phyloP scores from a whole-genome alignment of 1,139 yeast species.

The Casaregolazyma lundiana region DNA sequence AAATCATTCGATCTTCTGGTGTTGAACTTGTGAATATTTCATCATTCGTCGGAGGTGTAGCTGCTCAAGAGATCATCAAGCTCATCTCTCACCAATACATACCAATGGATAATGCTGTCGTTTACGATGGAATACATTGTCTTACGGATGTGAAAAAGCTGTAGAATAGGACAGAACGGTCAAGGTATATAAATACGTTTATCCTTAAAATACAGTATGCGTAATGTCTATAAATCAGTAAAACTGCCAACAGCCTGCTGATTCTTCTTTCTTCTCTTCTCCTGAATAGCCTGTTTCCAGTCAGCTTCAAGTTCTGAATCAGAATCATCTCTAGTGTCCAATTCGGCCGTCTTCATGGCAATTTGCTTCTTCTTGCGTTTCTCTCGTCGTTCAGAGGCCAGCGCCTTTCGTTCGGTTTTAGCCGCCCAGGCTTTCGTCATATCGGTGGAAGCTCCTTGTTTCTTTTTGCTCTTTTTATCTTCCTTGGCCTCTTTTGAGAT shows the following conservation, averaged over 20 bases:
- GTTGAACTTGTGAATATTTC: constrained; percentile 47
- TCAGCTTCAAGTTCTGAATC: constrained; percentile 61
- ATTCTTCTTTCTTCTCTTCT: constrained; percentile 50
- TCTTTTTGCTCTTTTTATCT: constrained; percentile 38
- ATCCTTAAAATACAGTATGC: neutral
- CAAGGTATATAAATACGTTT: neutral
- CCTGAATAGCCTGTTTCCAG: constrained; percentile 81
- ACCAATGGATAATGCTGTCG: constrained; percentile 61
- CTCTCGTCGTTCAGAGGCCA: constrained; percentile 56
- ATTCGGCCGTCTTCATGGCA: constrained; percentile 41
- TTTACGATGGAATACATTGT: constrained; percentile 63
- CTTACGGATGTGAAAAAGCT: constrained; percentile 33
- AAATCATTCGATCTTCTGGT: constrained; percentile 26
- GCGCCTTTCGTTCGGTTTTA: constrained; percentile 59
- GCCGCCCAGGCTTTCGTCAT: constrained; percentile 79
- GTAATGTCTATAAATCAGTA: constrained; percentile 55
- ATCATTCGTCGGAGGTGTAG: constrained; percentile 70
- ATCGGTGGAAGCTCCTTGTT: constrained; percentile 41
- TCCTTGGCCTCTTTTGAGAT: constrained; percentile 47
- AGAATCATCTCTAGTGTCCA: constrained; percentile 34
- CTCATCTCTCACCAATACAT: constrained; percentile 65
- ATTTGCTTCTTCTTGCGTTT: constrained; percentile 60
- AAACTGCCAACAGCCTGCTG: constrained; percentile 50
- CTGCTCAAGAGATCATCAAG: constrained; percentile 58
- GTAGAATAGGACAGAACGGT: constrained; percentile 1